Base-by-base conservation (phyloP, 345 rosid genomes). In the Jatropha curcas region DNA sequence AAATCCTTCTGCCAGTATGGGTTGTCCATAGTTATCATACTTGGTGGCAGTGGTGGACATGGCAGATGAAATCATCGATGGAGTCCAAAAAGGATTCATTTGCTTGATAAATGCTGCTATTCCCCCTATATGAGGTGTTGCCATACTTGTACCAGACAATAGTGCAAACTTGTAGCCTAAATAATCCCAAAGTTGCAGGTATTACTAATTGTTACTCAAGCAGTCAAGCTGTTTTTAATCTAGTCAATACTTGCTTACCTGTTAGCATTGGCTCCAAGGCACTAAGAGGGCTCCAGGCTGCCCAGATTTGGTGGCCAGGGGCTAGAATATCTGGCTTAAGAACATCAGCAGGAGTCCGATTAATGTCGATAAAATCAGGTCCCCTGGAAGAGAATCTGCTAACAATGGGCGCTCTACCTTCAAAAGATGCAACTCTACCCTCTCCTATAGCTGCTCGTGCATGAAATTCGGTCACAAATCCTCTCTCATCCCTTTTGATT, bases 251-350 rank as follows among this genome's bases (percentile, higher is more conserved):
- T 24, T 62, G 46, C 48, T 55, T 30, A 85, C 96, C 94, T 78
- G 50, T 59, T 41, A 92, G 76, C 24, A 82, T 46, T 8, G 91
- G 91, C 35, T 94, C 91, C 4, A 63, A 71, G 78, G 83, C 93
- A 65, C 98, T 94, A 48, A 85, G 70, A 41, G 87, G 92, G 71
- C 94, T 89, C 98, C 97, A 90, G 24, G 98, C 98, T 4, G 93
- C 97, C 97, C 96, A 94, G 48, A 90, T 86, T 79, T 94, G 95
- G 74, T 88, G 89, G 17, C 97, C 98, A 24, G 98, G 98, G 25
- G 95, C 97, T 58, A 86, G 87, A 74, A 92, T 77, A 69, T 92
- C 95, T 25, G 97, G 97, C 74, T 94, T 92, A 22, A 94, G 84
- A 2, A 90, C 96, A 79, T 92, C 95, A 2, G 87, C 75, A 7